A percentile compares a stretch with the other conserved stretches of the same genome.
These are phyloP conservation scores for Phyllosticta paracitricarpa DNA, from an alignment of 2,329 filamentous ascomycete genomes.

Conservation along the genomic window DNA sequence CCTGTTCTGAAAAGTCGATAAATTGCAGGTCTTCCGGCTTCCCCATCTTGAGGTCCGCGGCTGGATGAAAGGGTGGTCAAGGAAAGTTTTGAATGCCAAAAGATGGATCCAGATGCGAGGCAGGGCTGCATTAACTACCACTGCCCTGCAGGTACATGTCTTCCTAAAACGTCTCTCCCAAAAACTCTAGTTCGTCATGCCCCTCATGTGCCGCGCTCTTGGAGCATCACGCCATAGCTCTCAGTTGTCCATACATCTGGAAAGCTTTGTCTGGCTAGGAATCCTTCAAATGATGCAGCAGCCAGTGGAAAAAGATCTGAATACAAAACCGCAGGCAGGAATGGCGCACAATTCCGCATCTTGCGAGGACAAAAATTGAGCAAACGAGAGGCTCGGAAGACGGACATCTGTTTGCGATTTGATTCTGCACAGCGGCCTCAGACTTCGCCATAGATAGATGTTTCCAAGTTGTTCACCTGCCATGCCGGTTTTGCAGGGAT, in stretches of 20 bases:
- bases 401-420: neutral
- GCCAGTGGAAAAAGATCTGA: neutral
- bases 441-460: neutral
- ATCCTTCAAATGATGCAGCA: neutral
- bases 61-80: neutral
- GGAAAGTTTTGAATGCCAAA: neutral
- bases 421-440: neutral
- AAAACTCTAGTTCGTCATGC: neutral
- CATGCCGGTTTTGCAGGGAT: neutral
- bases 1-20: neutral
- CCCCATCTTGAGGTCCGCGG: neutral
- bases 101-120: neutral
- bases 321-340: neutral
- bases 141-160: neutral
- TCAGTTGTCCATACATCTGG: neutral
- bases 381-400: neutral
- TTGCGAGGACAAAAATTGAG: neutral
- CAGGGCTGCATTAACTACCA: neutral
- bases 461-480: neutral
- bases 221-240: neutral
- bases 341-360: neutral
- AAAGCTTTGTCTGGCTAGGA: neutral
- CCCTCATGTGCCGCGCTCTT: neutral
- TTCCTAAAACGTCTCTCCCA: neutral
- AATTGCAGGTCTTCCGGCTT: neutral